Evolutionary conservation across 2,329 filamentous ascomycete species (phyloP), one percentile per base, ranked within the genome.

Genomic region (Nothopassalora personata): DNA sequence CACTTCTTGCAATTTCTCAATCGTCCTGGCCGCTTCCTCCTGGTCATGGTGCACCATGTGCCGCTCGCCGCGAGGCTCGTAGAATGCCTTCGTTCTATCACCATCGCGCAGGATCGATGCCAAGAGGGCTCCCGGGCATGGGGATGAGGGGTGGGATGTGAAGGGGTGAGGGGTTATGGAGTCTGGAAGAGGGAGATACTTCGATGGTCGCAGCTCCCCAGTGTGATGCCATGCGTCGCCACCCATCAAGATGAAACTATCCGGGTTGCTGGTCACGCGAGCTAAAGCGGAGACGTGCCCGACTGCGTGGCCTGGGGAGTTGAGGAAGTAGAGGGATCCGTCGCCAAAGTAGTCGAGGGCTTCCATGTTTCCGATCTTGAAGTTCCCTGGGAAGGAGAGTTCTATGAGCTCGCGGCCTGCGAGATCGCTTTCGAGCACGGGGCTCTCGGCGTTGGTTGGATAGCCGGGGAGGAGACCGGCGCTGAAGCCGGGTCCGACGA

Each of bases 311-410:
- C 83, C 82, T 0, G 81, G 80, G 2, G 76, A 74, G 62, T 81
- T 71, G 30, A 84, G 71, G 4, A 84, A 73, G 66, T 82, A 83
- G 62, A 85, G 80, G 19, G 73, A 77, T 0, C 81, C 81, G 64
- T 85, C 82, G 1, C 77, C 76, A 58, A 83, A 84, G 65, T 77
- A 83, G 66, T 85, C 82, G 30, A 73, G 66, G 4, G 79, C 79
- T 13, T 70, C 60, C 64, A 80, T 80, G 6, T 70, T 63, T 3
- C 77, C 79, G n/a, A 80, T 75, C 19, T 53, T 61, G 50, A 74
- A 67, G 48, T 73, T 71, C 8, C 64, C 56, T 4, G 56, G 36
- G 49, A 76, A 73, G 34, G 65, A 54, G n/a, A 75, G 66, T 50
- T 74, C 71, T 4, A 60, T 60, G 0, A 78, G 64, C 18, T 72